Conservation (phyloP, 1,139 yeast genomes). For the Magnusiomyces clavatus region DNA sequence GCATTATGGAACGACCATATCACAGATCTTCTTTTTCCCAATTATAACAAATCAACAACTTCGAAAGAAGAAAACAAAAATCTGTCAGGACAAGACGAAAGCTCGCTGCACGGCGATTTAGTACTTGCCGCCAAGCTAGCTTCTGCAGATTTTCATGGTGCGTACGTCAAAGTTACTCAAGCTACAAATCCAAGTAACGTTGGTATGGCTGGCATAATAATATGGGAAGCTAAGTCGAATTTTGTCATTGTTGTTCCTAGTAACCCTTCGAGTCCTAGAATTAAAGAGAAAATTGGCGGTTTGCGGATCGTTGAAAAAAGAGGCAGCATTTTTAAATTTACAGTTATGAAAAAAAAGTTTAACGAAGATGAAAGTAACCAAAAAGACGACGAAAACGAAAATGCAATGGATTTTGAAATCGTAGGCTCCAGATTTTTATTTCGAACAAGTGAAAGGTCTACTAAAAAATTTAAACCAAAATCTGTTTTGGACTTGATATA, state of each 20-base stretch:
- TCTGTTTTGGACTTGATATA: constrained; percentile 49
- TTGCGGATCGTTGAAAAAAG: constrained; percentile 42
- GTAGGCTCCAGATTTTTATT: constrained; percentile 75
- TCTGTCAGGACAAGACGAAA: too few species aligned
- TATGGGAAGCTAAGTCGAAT: constrained; percentile 79
- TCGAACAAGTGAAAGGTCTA: constrained; percentile 75
- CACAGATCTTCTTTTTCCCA: constrained; percentile 38
- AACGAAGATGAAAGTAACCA: constrained; percentile 5
- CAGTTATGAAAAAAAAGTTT: constrained; percentile 34
- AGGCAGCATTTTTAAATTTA: constrained; percentile 52
- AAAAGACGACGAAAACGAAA: not conserved
- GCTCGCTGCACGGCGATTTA: constrained; percentile 8
- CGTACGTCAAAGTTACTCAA: constrained; percentile 51
- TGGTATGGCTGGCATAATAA: constrained; percentile 69
- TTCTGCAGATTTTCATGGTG: constrained; percentile 81
- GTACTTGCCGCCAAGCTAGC: constrained; percentile 42
- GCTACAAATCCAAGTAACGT: constrained; percentile 51
- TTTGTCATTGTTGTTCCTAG: constrained; percentile 55
- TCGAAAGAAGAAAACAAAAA: constrained; percentile 10
- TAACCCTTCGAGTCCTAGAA: not conserved
- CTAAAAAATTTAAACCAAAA: constrained; percentile 77
- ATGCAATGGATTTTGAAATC: constrained; percentile 44
- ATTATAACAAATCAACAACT: constrained; percentile 12
- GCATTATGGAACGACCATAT: constrained; percentile 58
- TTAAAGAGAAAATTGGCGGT: constrained; percentile 12